Evolutionary conservation across 768 basidiomycete genomes (phyloP).

Genomic region (Lentinula guzmanii): DNA sequence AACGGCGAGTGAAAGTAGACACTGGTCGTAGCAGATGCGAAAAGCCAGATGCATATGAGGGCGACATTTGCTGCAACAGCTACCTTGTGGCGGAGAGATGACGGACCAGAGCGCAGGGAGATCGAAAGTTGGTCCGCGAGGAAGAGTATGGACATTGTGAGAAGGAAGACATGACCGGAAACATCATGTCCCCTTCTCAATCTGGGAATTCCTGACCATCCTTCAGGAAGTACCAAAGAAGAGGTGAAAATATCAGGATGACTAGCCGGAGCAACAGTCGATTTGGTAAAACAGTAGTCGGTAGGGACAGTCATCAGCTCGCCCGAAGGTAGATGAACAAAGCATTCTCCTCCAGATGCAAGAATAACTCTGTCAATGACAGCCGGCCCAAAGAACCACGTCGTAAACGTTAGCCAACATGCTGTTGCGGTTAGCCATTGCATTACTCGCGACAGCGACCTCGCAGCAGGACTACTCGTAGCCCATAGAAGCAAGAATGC

Average conservation of each 20-base stretch:
- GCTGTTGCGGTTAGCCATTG: constrained; percentile 56
- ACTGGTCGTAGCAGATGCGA: constrained; percentile 75
- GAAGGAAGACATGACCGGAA: constrained; percentile 89
- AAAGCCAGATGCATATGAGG: constrained; percentile 60
- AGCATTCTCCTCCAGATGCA: constrained; percentile 71
- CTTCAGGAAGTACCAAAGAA: constrained; percentile 27
- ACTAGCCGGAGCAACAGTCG: constrained; percentile 47
- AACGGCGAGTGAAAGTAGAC: constrained; percentile 87
- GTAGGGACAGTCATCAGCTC: constrained; percentile 46
- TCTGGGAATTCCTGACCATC: constrained; percentile 50
- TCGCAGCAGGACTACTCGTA: constrained; percentile 44
- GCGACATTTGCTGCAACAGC: constrained; percentile 41
- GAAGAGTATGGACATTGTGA: constrained; percentile 75
- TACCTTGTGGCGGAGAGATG: constrained; percentile 38
- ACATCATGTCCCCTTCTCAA: constrained; percentile 85
- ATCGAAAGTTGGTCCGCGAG: constrained; percentile 68
- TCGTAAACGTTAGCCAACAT: constrained; percentile 71
- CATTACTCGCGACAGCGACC: constrained; percentile 34
- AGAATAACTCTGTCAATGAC: constrained; percentile 61
- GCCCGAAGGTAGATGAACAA: constrained; percentile 56
- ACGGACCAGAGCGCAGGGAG: constrained; percentile 35
- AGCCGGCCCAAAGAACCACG: constrained; percentile 86
- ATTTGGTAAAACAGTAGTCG: constrained; percentile 49
- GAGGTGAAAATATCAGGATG: constrained; percentile 61
- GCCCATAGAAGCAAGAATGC: constrained; percentile 53